Conservation (phyloP, 2,329 filamentous ascomycete genomes). For the Trichoderma atroviride region DNA sequence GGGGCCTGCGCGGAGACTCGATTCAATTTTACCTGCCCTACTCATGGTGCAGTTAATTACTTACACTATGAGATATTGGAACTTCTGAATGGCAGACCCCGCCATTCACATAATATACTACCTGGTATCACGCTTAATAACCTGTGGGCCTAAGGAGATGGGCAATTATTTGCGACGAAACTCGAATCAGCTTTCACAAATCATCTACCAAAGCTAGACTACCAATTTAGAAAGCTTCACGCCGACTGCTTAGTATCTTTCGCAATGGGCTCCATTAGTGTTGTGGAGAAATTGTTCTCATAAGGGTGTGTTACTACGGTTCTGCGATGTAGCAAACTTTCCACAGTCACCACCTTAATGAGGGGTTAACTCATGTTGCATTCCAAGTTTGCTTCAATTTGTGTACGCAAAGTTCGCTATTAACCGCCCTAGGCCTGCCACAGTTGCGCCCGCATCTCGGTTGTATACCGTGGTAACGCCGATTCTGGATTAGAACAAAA, state of each 20-base stretch:
- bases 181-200: not conserved
- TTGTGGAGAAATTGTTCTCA: not conserved
- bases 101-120: not conserved
- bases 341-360: not conserved
- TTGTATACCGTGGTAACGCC: not conserved
- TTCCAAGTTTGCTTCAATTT: not conserved
- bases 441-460: not conserved
- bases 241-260: not conserved
- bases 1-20: not conserved
- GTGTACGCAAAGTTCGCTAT: not conserved
- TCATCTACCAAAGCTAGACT: not conserved
- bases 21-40: not conserved
- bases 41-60: not conserved
- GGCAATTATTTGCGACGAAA: not conserved
- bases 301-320: not conserved
- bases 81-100: not conserved
- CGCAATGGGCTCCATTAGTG: not conserved
- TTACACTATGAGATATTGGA: not conserved
- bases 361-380: not conserved
- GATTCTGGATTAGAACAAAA: not conserved
- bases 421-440: not conserved
- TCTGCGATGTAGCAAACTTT: not conserved
- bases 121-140: not conserved
- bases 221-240: slow-evolving; percentile 40
- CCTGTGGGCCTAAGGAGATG: slow-evolving; percentile 52